Conservation (phyloP, 2,329 filamentous ascomycete genomes). For the Coniochaeta sp. region DNA sequence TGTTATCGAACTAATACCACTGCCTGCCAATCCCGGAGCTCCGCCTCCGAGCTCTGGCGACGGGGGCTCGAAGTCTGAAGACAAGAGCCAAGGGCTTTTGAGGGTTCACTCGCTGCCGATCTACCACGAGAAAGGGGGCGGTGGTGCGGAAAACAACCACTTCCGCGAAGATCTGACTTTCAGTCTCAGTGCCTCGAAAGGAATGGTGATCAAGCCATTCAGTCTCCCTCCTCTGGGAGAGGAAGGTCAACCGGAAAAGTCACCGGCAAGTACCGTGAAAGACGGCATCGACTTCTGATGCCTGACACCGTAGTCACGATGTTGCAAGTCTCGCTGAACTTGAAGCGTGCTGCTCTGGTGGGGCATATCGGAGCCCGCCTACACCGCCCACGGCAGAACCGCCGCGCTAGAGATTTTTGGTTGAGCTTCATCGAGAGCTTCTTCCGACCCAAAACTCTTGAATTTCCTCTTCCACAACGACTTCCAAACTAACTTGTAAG, state of each 20-base stretch:
- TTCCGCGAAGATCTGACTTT: constrained; percentile 85
- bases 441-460: not conserved
- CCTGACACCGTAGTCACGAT: not conserved
- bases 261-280: constrained; percentile 48
- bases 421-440: not conserved
- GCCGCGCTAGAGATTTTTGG: not conserved
- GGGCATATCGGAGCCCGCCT: not conserved
- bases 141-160: constrained; percentile 57
- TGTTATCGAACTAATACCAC: constrained; percentile 73
- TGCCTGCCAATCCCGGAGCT: constrained; percentile 49
- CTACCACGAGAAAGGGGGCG: constrained; percentile 82
- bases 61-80: constrained; percentile 46
- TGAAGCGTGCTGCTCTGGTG: not conserved
- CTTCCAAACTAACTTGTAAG: not conserved
- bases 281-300: constrained; percentile 66
- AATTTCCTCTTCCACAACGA: not conserved
- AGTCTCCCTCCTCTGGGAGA: constrained; percentile 81
- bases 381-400: not conserved
- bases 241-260: constrained; percentile 40
- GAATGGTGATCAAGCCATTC: constrained; percentile 80
- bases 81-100: constrained; percentile 78
- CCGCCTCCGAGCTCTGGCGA: constrained; percentile 42
- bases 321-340: too few relatives aligned
- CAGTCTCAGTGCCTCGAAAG: constrained; percentile 70
- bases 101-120: constrained; percentile 77